phyloP scores from a whole-genome alignment of 768 basidiomycete species.

The Leccinellum luteum region DNA sequence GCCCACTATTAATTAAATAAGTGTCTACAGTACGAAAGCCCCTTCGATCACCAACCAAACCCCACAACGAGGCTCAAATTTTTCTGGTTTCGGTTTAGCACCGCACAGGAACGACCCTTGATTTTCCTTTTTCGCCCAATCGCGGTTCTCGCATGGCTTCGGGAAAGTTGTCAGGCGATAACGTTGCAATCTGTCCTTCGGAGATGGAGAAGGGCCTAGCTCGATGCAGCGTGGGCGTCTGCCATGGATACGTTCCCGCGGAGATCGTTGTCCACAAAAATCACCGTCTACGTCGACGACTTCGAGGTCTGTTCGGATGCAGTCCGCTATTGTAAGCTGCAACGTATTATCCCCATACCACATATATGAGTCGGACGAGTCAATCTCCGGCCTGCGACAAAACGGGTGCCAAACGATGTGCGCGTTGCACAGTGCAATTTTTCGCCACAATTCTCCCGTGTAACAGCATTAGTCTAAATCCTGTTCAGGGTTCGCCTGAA shows the following conservation, averaged over 20 bases:
- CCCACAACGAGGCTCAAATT: constrained; percentile 6
- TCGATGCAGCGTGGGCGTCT: constrained; percentile 26
- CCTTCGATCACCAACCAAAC: constrained; percentile 5
- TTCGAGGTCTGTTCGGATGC: constrained; percentile 8
- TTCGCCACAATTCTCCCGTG: neutral
- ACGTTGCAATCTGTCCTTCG: constrained; percentile 22
- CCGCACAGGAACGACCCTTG: constrained; percentile 5
- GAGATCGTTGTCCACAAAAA: constrained; percentile 21
- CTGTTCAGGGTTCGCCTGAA: neutral
- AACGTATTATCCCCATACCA: constrained; percentile 20
- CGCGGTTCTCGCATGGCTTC: constrained; percentile 9
- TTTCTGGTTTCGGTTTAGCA: neutral
- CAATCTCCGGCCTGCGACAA: constrained; percentile 23
- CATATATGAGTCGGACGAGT: neutral
- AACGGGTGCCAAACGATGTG: constrained; percentile 6
- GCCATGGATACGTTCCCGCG: constrained; percentile 33
- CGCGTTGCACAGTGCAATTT: neutral
- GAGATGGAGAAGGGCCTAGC: constrained; percentile 12
- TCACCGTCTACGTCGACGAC: constrained; percentile 2
- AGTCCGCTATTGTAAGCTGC: constrained; percentile 12
- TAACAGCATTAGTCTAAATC: neutral
- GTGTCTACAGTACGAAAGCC: neutral
- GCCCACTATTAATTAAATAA: neutral
- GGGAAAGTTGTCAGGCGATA: constrained; percentile 17
- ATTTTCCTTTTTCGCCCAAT: constrained; percentile 14